Conservation (phyloP, 164 flowering plant genomes). For the Magnolia changhungtana region DNA sequence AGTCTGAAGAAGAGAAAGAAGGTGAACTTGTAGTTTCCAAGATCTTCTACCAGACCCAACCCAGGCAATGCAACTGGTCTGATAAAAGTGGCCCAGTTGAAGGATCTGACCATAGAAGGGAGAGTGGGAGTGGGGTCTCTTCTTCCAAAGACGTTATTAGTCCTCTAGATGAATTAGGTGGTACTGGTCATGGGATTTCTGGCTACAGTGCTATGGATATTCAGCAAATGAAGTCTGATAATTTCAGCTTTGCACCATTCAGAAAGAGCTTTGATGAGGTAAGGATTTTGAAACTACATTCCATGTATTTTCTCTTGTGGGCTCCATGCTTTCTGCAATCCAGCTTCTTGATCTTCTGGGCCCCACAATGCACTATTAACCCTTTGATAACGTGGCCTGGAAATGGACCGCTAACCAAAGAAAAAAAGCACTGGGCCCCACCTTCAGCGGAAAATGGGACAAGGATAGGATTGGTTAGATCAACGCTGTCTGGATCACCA, state of each 20-base stretch:
- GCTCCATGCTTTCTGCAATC: too few relatives aligned
- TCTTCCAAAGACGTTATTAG: constrained; percentile 40
- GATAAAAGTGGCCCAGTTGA: constrained; percentile 30
- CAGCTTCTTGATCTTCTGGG: too few relatives aligned
- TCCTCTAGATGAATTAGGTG: constrained; percentile 47
- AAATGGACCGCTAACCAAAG: too few relatives aligned
- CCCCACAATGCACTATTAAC: too few relatives aligned
- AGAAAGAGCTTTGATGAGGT: constrained; percentile 28
- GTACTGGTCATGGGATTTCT: constrained; percentile 24
- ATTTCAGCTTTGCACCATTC: constrained; percentile 41
- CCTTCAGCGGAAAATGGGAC: too few relatives aligned
- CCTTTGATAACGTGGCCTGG: too few relatives aligned
- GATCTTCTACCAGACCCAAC: constrained; percentile 98
- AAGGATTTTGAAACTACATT: background rate
- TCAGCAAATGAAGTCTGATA: constrained; percentile 70
- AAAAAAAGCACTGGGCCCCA: too few relatives aligned
- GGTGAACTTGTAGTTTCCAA: constrained; percentile 98
- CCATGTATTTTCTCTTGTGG: background rate
- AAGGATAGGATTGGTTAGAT: too few relatives aligned
- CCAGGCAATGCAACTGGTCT: constrained; percentile 85
- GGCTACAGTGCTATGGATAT: constrained; percentile 51
- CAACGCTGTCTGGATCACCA: too few relatives aligned
- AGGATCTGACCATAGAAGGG: constrained; percentile 36
- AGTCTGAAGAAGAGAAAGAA: constrained; percentile 91
- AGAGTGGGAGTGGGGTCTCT: constrained; percentile 62